Conservation (phyloP, 2,329 filamentous ascomycete genomes). For the Arthrobotrys iridis region DNA sequence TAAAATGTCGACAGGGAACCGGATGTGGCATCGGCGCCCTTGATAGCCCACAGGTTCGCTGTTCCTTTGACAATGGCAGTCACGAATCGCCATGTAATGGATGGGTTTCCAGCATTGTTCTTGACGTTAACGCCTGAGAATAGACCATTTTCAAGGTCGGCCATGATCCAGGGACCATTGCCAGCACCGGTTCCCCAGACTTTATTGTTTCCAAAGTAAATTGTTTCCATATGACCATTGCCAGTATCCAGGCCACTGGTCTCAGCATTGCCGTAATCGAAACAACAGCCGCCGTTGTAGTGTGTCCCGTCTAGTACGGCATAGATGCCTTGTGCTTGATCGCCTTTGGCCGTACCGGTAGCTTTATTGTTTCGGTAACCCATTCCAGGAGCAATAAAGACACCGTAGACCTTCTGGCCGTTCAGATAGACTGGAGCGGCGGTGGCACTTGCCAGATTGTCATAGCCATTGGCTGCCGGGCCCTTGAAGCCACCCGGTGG, state of each 20-base stretch:
- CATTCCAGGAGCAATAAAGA: conserved; percentile 71
- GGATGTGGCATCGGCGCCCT: conserved; percentile 68
- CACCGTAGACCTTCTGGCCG: conserved; percentile 72
- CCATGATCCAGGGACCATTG: conserved; percentile 74
- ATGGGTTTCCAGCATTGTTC: conserved; percentile 67
- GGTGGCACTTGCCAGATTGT: conserved; percentile 70
- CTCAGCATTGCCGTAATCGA: conserved; percentile 71
- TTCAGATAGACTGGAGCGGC: conserved; percentile 72
- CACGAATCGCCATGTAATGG: conserved; percentile 68
- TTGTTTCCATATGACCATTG: conserved; percentile 74
- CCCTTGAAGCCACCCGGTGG: conserved; percentile 69
- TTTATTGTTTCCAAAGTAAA: conserved; percentile 71
- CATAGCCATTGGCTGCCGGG: conserved; percentile 68
- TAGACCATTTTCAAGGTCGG: conserved; percentile 74
- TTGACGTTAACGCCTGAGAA: conserved; percentile 67
- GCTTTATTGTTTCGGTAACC: conserved; percentile 71
- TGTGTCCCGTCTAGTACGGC: conserved; percentile 70
- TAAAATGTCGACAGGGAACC: conserved; percentile 70
- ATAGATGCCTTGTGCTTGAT: conserved; percentile 70
- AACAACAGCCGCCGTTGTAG: conserved; percentile 69
- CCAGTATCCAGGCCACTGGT: conserved; percentile 67
- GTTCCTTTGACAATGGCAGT: conserved; percentile 70
- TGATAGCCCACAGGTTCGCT: conserved; percentile 69
- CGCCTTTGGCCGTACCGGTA: conserved; percentile 67
- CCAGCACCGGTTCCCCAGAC: conserved; percentile 69